phyloP scores from a whole-genome alignment of 1,284 basidiomycete species.

The Ganoderma resinaceum region DNA sequence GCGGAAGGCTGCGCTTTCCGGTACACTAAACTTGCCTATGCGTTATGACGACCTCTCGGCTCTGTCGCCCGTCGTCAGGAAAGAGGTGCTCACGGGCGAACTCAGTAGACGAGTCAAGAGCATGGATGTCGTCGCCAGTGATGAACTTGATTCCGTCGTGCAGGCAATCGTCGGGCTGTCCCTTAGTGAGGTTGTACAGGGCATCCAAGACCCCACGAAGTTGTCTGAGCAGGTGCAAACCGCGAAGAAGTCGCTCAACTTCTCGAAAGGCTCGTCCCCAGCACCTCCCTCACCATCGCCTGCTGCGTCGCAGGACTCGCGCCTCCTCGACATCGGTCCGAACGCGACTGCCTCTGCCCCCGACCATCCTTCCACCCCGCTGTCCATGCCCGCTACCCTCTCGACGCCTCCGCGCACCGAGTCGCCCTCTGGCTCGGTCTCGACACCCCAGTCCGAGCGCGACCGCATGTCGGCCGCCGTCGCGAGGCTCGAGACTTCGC shows the following conservation, averaged over 20 bases:
- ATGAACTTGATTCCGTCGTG: constrained; percentile 71
- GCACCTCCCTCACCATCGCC: constrained; percentile 54
- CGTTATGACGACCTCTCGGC: constrained; percentile 82
- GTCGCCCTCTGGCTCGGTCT: constrained; percentile 76
- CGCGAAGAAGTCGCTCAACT: constrained; percentile 50
- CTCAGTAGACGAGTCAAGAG: constrained; percentile 75
- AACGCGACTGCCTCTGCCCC: constrained; percentile 81
- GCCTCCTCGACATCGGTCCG: constrained; percentile 62
- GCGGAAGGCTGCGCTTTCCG: constrained; percentile 73
- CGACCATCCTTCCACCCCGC: constrained; percentile 82
- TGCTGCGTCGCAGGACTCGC: constrained; percentile 67
- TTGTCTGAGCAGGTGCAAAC: constrained; percentile 68
- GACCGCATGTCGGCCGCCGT: constrained; percentile 80
- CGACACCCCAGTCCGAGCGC: constrained; percentile 69
- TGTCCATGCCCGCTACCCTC: constrained; percentile 74
- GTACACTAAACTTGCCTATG: constrained; percentile 80
- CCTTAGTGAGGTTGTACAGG: constrained; percentile 77
- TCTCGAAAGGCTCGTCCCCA: constrained; percentile 46
- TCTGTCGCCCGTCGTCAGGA: constrained; percentile 83
- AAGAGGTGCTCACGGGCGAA: constrained; percentile 84
- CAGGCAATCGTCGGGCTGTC: constrained; percentile 71
- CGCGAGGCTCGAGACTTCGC: constrained; percentile 62
- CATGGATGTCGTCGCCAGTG: constrained; percentile 54
- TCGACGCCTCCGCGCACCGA: constrained; percentile 82
- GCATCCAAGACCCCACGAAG: constrained; percentile 72